Conservation (phyloP, 257 asterid genomes). For the Striga asiatica region DNA sequence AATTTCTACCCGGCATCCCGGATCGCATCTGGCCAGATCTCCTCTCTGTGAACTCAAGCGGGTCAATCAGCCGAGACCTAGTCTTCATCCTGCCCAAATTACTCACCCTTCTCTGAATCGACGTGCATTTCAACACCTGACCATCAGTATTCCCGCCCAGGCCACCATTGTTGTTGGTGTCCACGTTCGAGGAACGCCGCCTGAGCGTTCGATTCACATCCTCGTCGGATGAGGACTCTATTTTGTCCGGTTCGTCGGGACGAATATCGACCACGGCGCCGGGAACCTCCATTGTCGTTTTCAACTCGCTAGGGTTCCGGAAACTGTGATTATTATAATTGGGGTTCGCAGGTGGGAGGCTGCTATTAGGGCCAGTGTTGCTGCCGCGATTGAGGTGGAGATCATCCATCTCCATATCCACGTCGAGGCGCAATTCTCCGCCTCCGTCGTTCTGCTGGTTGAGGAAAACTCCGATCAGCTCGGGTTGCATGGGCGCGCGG, state of each 20-base stretch:
- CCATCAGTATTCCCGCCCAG: slow-evolving; percentile 15
- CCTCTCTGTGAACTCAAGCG: slow-evolving; percentile 26
- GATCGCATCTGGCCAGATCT: slow-evolving; percentile 41
- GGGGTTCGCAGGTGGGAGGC: background rate
- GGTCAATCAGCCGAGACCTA: slow-evolving; percentile 58
- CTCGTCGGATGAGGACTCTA: slow-evolving; percentile 26
- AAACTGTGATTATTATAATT: slow-evolving; percentile 1
- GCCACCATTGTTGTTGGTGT: background rate
- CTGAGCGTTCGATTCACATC: slow-evolving; percentile 15
- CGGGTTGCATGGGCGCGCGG: slow-evolving; percentile 19
- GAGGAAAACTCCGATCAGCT: slow-evolving; percentile 49
- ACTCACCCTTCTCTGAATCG: slow-evolving; percentile 39
- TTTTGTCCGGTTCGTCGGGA: slow-evolving; percentile 19
- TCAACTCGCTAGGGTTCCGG: slow-evolving; percentile 27
- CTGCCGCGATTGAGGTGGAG: slow-evolving; percentile 15
- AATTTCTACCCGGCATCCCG: slow-evolving; percentile 31
- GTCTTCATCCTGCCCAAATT: slow-evolving; percentile 48
- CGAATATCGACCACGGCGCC: slow-evolving; percentile 26
- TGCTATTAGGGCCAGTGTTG: background rate
- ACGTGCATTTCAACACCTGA: slow-evolving; percentile 53
- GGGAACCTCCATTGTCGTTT: slow-evolving; percentile 20
- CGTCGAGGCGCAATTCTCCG: slow-evolving; percentile 42
- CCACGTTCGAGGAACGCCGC: slow-evolving; percentile 16
- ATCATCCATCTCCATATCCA: slow-evolving; percentile 65
- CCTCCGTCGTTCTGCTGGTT: slow-evolving; percentile 51